phyloP scores from a whole-genome alignment of 1,139 yeast species.

The Hyphopichia pseudoburtonii region DNA sequence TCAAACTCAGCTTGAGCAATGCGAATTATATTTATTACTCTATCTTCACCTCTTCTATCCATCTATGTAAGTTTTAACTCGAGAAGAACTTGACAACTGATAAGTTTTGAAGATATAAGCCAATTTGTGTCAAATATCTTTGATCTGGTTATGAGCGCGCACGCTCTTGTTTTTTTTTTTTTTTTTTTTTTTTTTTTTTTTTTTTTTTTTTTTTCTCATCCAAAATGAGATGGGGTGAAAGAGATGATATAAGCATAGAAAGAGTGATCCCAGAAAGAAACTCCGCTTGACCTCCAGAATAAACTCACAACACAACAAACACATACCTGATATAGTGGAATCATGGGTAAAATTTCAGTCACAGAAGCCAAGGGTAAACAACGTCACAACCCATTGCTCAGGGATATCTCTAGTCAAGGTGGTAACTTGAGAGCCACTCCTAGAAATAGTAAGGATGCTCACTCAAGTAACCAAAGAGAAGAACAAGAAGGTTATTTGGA shows the following conservation, averaged over 20 bases:
- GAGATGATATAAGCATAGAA: no score
- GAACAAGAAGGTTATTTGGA: conserved; percentile 74
- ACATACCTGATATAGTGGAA: no score
- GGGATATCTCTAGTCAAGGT: conserved; percentile 69
- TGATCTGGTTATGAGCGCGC: conserved; percentile 3
- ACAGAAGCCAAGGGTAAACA: conserved; percentile 49
- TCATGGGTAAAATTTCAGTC: conserved; percentile 68
- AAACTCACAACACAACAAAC: background rate
- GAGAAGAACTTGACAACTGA: no score
- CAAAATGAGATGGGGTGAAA: conserved; percentile 2
- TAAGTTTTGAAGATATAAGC: no score
- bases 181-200: conserved; percentile 4
- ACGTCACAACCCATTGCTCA: conserved; percentile 76
- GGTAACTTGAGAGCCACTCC: conserved; percentile 62
- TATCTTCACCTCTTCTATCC: no score
- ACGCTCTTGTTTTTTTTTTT: conserved; percentile 3
- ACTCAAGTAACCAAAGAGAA: conserved; percentile 38
- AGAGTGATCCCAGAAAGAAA: no score
- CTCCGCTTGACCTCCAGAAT: no score
- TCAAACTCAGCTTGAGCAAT: no score
- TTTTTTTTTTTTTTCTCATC: background rate
- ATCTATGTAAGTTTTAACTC: no score
- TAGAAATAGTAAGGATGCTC: conserved; percentile 14
- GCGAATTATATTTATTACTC: no score
- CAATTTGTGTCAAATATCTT: no score